Evolutionary conservation across 2,329 filamentous ascomycete species (phyloP), one percentile per base, ranked within the genome.

Genomic region (Sporothrix phasma): DNA sequence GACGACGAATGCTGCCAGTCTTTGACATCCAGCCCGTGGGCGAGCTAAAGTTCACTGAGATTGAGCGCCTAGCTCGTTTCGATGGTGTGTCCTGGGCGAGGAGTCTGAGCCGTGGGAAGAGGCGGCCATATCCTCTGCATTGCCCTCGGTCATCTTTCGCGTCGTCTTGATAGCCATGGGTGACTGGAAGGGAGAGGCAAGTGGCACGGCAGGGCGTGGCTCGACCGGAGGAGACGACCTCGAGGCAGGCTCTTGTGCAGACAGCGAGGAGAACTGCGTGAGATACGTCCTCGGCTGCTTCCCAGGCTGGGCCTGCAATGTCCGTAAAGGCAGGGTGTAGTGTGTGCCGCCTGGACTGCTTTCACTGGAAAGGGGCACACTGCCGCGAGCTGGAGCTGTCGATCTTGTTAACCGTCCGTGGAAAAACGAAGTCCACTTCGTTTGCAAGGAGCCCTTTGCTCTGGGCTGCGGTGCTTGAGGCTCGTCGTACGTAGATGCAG

Each of bases 41-140:
- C 1, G 84, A 82, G 66, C 78, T 77, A 66, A 87, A 83, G 63
- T 84, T 82, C 77, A 84, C 81, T 17, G 85, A 86, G 29, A 83
- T 75, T 17, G 84, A 85, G 65, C 81, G 79, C 62, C 77, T 78
- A 13, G 80, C 74, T 60, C 73, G 76, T 68, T 78, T 80, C 7
- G 77, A 75, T 2, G 78, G 76, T 1, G 77, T 77, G 31, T 73
- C 73, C 43, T 79, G 76, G 2, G 70, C 1, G 74, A 67, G 0
- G 61, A 31, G 26, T 41, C 34, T 3, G 58, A 60, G 39, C 39
- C 53, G 2, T 61, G 51, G 3, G 63, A 43, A 15, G 47, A 66
- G 2, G 19, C 41, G 1, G 19, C 45, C 6, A 47, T 26, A n/a
- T 41, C 62, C 10, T 46, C 31, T 11, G 46, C 46, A 3, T 53